Percentiles rank a stretch among this genome's conserved stretches.
Conservation (phyloP, 106 monocot genomes). For the Platanthera zijinensis region DNA sequence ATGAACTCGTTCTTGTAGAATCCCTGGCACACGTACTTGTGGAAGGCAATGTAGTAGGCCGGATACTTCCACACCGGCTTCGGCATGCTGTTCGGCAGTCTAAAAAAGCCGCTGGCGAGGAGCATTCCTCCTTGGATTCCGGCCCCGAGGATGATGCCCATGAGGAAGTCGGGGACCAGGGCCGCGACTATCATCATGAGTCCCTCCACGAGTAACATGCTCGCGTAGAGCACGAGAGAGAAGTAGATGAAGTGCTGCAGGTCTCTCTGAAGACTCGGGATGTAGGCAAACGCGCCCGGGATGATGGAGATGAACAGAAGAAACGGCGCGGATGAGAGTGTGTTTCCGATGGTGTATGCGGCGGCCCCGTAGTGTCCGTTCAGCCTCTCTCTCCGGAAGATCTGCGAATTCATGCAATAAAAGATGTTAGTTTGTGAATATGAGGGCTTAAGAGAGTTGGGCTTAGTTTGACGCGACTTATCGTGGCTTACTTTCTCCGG, state of each 20-base stretch:
- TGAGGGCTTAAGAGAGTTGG: no score
- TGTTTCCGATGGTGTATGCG: conserved; percentile 49
- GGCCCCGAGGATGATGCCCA: conserved; percentile 80
- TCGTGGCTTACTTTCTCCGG: no score
- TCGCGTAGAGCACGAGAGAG: conserved; percentile 33
- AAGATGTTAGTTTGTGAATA: no score
- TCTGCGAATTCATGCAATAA: background rate
- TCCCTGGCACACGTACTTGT: conserved; percentile 59
- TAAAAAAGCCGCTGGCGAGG: conserved; percentile 64
- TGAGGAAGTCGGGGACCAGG: conserved; percentile 64
- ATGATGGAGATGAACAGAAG: conserved; percentile 39
- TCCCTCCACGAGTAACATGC: conserved; percentile 71
- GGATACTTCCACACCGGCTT: conserved; percentile 70
- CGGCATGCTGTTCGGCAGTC: conserved; percentile 51
- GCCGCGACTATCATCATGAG: conserved; percentile 91
- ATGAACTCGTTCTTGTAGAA: conserved; percentile 81
- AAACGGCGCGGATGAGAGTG: conserved; percentile 51
- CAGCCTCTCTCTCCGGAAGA: conserved; percentile 31
- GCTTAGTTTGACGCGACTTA: no score
- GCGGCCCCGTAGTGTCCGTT: conserved; percentile 67
- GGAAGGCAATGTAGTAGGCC: conserved; percentile 62
- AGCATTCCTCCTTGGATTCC: conserved; percentile 74
- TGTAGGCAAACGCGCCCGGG: conserved; percentile 55
- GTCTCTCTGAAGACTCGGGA: conserved; percentile 41
- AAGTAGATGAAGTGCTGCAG: conserved; percentile 59